Base-by-base conservation (phyloP, 371 early-diverging fungal genomes). In the Rhizomucor miehei region DNA sequence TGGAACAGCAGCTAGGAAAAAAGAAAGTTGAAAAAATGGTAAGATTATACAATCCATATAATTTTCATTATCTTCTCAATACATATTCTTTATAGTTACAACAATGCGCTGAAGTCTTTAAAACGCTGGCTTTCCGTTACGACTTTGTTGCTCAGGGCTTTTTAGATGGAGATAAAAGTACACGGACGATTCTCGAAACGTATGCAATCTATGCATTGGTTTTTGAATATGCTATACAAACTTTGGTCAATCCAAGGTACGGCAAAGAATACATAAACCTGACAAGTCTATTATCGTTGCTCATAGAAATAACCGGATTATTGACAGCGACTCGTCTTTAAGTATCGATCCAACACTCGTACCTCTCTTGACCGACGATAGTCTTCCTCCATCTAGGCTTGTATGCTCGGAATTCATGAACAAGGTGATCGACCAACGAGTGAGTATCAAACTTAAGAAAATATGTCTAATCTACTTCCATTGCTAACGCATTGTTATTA, bases 141-240 rank as follows among this genome's bases (percentile, higher is more conserved):
- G 67, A 69, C 49, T 66, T 66, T 46, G 44, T 61, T 5, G 63
- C 65, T 6, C 66, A 64, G 20, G 55, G 63, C 0, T 60, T 63
- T 34, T 56, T 59, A 37, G 64, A 59, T 10, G 40, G 59, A 1
- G 71, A 66, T 14, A 49, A 57, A 37, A 64, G 62, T 21, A 56
- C 62, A 8, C 20, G 60, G 20, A 19, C 47, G 4, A 45, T 62
- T 1, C 57, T 71, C 41, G 65, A 67, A 20, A 52, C 59, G 8
- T 71, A 66, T 23, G 64, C 68, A 35, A 48, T 59, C 6, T 65
- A 66, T 51, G 65, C 71, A 4, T 29, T 68, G 2, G 58, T 63
- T 1, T 71, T 60, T 58, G 75, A 71, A 14, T 57, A 69, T 56
- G 65, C 67, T 12, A 50, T 60, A 1, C 60, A 58, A n/a, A 60